Conservation (phyloP, 116 monocot species). For the Posidonia oceanica region DNA sequence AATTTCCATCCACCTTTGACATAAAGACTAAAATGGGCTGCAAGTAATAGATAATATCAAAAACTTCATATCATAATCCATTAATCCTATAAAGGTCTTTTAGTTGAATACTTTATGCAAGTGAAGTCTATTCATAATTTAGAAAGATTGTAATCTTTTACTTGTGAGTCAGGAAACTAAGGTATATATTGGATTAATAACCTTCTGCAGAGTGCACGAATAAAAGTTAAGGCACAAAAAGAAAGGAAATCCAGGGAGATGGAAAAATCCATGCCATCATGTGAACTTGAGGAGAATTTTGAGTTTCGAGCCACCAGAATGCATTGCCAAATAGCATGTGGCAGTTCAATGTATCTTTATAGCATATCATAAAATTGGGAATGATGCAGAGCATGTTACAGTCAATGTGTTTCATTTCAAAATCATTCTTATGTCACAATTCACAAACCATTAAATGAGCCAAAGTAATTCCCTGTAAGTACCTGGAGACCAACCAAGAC, state of each 20-base stretch:
- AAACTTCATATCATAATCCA: neutral
- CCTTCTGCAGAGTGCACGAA: too few relatives aligned
- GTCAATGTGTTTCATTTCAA: neutral
- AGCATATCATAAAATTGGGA: neutral
- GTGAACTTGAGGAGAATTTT: too few relatives aligned
- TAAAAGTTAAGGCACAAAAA: too few relatives aligned
- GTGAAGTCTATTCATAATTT: neutral
- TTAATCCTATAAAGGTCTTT: neutral
- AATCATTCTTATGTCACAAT: neutral
- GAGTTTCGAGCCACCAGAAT: too few relatives aligned
- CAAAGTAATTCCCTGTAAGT: constrained; percentile 6
- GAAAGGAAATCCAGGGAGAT: too few relatives aligned
- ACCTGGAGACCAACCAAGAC: constrained; percentile 77
- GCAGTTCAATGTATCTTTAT: too few relatives aligned
- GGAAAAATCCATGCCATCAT: too few relatives aligned
- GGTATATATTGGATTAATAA: too few relatives aligned
- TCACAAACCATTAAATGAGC: neutral
- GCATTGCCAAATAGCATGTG: too few relatives aligned
- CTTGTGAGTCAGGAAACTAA: too few relatives aligned
- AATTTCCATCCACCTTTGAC: constrained; percentile 89
- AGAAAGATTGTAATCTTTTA: neutral
- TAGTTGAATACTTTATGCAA: too few relatives aligned
- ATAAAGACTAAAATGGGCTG: constrained; percentile 95
- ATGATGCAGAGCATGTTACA: neutral
- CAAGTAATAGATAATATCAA: constrained; percentile 10